Base-by-base conservation (phyloP, 768 basidiomycete species). In the Megacollybia marginata region DNA sequence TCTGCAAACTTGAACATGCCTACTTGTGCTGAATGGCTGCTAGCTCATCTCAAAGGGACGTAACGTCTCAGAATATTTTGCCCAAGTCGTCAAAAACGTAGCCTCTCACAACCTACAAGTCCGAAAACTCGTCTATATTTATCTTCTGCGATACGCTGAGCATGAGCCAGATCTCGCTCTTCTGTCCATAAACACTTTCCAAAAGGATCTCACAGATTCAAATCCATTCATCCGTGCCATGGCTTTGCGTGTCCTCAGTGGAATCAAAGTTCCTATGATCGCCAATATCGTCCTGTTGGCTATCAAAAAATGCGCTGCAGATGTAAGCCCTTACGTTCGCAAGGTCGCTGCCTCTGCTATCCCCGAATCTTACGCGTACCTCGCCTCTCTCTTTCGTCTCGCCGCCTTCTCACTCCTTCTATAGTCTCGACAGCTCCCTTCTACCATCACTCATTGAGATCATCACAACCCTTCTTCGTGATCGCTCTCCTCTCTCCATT, bases 181-280 rank as follows among this genome's bases (percentile, higher is more conserved):
- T 45, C 76, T 99, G 31, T 94, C 93, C 2, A 95, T 99, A 72
- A 99, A 99, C 69, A 95, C 95, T 1, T 97, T 98, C 62, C 96
- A 99, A 65, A 92, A 91, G 66, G 96, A 99, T 68, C 74, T 99
- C 31, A 82, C 85, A 4, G 96, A 98, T 59, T 72, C 83, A 32
- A 96, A 87, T 53, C 95, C 94, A 0, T 79, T 96, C 58, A 97
- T 98, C 51, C 84, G 96, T 18, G 92, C 93, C 11, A 95, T 97
- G 90, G 93, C 95, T 3, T 70, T 99, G 51, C 78, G 93, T 20
- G 94, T 98, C 2, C 75, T 99, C 40, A 89, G 90, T 49, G 89
- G 92, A 7, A 95, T 99, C 63, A 82, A 83, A 53, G 88, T 98
- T 1, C 84, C 86, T 8, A 88, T 91, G 74, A 90, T 99, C 48